Evolutionary conservation across 352 stramenopile genomes (phyloP).

Genomic region (Globisporangium nagaii): DNA sequence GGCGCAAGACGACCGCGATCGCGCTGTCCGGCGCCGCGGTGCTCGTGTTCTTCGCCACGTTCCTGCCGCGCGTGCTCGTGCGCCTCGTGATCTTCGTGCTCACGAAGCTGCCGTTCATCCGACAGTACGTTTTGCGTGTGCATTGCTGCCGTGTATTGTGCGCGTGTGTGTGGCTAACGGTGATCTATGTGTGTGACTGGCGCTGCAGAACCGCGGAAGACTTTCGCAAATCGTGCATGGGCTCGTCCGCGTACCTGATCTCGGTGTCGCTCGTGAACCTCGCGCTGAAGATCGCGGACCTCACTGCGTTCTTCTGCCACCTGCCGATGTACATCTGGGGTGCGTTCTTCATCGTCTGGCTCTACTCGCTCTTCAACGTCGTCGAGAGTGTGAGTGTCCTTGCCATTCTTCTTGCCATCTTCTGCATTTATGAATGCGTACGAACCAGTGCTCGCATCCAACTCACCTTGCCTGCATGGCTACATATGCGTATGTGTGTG

Average conservation of each 20-base stretch:
- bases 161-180: background rate
- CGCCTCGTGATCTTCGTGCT: slow-evolving; percentile 83
- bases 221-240: slow-evolving; percentile 70
- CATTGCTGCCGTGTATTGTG: background rate
- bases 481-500: slow-evolving; percentile 5
- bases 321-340: slow-evolving; percentile 84
- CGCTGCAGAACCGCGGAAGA: slow-evolving; percentile 64
- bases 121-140: slow-evolving; percentile 43
- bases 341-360: slow-evolving; percentile 86
- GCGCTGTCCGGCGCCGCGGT: slow-evolving; percentile 56
- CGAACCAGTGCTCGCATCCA: background rate
- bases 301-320: slow-evolving; percentile 64
- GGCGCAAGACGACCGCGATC: slow-evolving; percentile 27
- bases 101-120: slow-evolving; percentile 81
- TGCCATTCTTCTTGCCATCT: background rate
- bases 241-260: slow-evolving; percentile 81
- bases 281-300: slow-evolving; percentile 46
- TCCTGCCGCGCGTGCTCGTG: slow-evolving; percentile 80
- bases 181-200: too few relatives aligned
- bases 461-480: background rate
- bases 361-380: slow-evolving; percentile 88
- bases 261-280: slow-evolving; percentile 68
- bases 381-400: slow-evolving; percentile 63
- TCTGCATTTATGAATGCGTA: too few relatives aligned
- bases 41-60: slow-evolving; percentile 84